Percentiles rank a stretch among this genome's conserved stretches.
Evolutionary conservation across 805 yeast species (phyloP).

Genomic region (Zygoascus tannicola): DNA sequence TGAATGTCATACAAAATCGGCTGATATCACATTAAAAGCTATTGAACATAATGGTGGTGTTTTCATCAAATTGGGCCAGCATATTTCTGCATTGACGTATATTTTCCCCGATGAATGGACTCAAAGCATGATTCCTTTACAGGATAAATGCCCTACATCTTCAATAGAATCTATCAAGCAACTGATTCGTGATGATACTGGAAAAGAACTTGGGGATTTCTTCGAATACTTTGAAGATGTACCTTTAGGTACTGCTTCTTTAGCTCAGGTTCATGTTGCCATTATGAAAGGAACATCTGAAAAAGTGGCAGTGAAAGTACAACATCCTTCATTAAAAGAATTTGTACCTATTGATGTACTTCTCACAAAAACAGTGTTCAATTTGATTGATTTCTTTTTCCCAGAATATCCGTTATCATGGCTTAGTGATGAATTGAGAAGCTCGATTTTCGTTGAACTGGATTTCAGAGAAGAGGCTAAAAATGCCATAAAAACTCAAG

Average conservation of each 20-base stretch:
- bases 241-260: slow-evolving; percentile 92
- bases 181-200: slow-evolving; percentile 64
- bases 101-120: slow-evolving; percentile 93
- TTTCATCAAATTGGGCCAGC: slow-evolving; percentile 92
- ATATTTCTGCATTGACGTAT: slow-evolving; percentile 84
- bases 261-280: slow-evolving; percentile 93
- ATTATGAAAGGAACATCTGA: slow-evolving; percentile 46
- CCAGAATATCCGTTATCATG: slow-evolving; percentile 92
- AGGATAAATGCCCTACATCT: slow-evolving; percentile 81
- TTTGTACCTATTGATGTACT: slow-evolving; percentile 86
- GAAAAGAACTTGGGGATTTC: slow-evolving; percentile 46
- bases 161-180: slow-evolving; percentile 56
- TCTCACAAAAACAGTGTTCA: slow-evolving; percentile 68
- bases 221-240: slow-evolving; percentile 56
- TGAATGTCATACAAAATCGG: slow-evolving; percentile 66
- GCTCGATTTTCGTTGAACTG: slow-evolving; percentile 81
- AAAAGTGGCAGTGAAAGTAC: slow-evolving; percentile 87
- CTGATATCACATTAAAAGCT: slow-evolving; percentile 67
- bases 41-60: slow-evolving; percentile 84
- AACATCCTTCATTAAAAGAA: slow-evolving; percentile 78
- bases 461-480: slow-evolving; percentile 81
- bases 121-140: slow-evolving; percentile 83
- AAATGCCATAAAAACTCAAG: slow-evolving; percentile 63
- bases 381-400: slow-evolving; percentile 63
- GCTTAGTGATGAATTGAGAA: slow-evolving; percentile 90